Evolutionary conservation across 345 rosid species (phyloP), one percentile per base, ranked within the genome.

Genomic region (Ricinus communis): DNA sequence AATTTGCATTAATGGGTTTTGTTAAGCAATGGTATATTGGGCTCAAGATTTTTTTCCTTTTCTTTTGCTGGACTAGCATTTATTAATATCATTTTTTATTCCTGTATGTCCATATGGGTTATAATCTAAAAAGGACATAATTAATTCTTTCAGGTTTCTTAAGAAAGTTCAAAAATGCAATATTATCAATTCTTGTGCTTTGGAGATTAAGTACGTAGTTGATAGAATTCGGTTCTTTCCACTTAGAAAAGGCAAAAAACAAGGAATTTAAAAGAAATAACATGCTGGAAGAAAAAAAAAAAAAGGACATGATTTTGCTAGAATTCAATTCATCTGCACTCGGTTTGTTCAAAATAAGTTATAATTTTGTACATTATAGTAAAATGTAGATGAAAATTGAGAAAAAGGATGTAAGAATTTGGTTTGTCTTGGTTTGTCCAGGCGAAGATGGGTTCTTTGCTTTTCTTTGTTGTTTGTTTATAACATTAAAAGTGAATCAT

Each of bases 51-150:
- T 54, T 52, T 62, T 45, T 38, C 43, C 43, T 21, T 31, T 53
- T 41, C 54, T 19, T 33, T 51, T 38, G 46, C n/a, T 60, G 66
- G 30, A 46, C 8, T 24, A 51, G 69, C 54, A 51, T 70, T 59
- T 38, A 43, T 49, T 0, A 22, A 43, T 19, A 31, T 30, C 8
- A 57, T 57, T 57, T 30, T 57, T 33, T 6, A 57, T 59, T 16
- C 13, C 51, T 55, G 25, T 3, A 4, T 25, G 25, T 52, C 5
- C 47, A 43, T 43, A 11, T 43, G 47, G 47, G 14, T 7, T 50
- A 19, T 18, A 21, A 30, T 9, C 30, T 19, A 40, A 5, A 27
- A 62, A 7, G 66, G 49, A 5, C n/a, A 21, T 14, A 4, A 19
- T 5, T 62, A 1, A 2, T 21, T 15, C 31, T 62, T 41, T 40